phyloP scores from a whole-genome alignment of 2,329 filamentous ascomycete species.

The Aspergillus arachidicola region DNA sequence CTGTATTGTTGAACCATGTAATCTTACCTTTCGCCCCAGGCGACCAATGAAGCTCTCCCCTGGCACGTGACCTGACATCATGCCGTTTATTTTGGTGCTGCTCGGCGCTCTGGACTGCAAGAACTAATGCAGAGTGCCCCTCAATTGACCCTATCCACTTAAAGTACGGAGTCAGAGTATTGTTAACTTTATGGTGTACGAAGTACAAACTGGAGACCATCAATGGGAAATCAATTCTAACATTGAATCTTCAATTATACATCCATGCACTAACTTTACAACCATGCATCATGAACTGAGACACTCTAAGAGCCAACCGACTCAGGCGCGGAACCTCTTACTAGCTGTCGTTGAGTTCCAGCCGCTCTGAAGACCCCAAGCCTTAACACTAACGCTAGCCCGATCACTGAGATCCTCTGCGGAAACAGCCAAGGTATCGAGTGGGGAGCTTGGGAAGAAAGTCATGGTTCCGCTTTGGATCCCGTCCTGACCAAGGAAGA shows the following conservation, averaged over 20 bases:
- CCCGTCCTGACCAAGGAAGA: constrained; percentile 56
- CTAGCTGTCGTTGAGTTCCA: constrained; percentile 30
- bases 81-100: not conserved
- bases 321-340: not conserved
- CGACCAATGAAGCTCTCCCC: fast-evolving
- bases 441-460: constrained; percentile 51
- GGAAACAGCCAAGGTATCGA: constrained; percentile 30
- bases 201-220: not conserved
- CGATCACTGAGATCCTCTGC: constrained; percentile 8
- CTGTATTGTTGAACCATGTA: not conserved
- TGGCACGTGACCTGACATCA: not conserved
- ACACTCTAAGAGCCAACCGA: not conserved
- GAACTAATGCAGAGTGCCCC: not conserved
- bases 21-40: not conserved
- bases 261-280: not conserved
- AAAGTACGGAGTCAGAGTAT: not conserved
- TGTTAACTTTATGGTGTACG: not conserved
- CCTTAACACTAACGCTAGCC: constrained; percentile 6
- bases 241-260: not conserved
- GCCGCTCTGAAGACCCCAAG: constrained; percentile 29
- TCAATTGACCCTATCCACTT: not conserved
- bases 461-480: constrained; percentile 53
- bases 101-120: not conserved
- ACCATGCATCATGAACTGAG: not conserved
- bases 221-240: not conserved